These are phyloP conservation scores for Pseudohyphozyma bogoriensis DNA, from an alignment of 768 basidiomycete genomes.

Conservation along the genomic window DNA sequence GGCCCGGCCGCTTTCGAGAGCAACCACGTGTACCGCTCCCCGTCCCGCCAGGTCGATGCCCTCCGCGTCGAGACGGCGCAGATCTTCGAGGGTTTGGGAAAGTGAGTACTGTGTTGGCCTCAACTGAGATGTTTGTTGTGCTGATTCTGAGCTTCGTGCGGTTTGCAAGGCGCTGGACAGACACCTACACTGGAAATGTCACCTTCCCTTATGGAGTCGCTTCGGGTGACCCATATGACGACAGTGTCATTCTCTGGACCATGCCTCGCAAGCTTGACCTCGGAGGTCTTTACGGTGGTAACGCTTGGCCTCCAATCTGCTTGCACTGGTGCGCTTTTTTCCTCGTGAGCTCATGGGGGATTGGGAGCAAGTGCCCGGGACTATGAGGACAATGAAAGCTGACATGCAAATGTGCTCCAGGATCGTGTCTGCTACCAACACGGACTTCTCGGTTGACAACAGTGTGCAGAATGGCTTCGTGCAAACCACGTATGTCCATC, in stretches of 20 bases:
- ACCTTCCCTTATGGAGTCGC: conserved; percentile 11
- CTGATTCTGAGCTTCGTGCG: background rate
- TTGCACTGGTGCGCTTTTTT: background rate
- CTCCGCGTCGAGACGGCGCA: background rate
- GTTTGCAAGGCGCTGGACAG: background rate
- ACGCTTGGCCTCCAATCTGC: conserved; percentile 9
- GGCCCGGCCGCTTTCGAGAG: background rate
- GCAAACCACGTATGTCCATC: background rate
- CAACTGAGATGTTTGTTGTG: too few relatives aligned
- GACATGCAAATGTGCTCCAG: background rate
- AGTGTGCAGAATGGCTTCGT: background rate
- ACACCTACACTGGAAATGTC: conserved; percentile 4
- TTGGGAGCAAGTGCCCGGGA: too few relatives aligned
- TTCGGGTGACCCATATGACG: conserved; percentile 1
- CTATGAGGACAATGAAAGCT: too few relatives aligned
- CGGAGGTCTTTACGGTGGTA: conserved; percentile 2
- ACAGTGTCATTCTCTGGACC: conserved; percentile 11
- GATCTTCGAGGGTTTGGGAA: background rate
- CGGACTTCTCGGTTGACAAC: background rate
- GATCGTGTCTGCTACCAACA: background rate
- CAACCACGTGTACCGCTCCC: conserved; percentile 8
- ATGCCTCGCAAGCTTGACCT: conserved; percentile 13
- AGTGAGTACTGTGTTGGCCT: too few relatives aligned
- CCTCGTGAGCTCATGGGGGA: background rate
- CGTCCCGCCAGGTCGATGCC: background rate